A percentile compares a stretch with the other conserved stretches of the same genome.
Conservation (phyloP, 306 rosid species). For the peach (Prunus persica) region Prunus_persica_NCBIv2 NC_034014.1:24276501-24277000, state of each 20-base stretch:
- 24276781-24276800: slow-evolving; percentile 70
- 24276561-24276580: slow-evolving; percentile 87
- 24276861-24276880: no score
- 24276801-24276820: slow-evolving; percentile 46
- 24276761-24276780: slow-evolving; percentile 87
- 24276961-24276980: slow-evolving; percentile 78
- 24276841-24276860: neutral
- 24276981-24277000: slow-evolving; percentile 83
- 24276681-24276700: slow-evolving; percentile 91
- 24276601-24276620: slow-evolving; percentile 75
- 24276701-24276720: slow-evolving; percentile 79
- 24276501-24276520: neutral
- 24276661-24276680: slow-evolving; percentile 59
- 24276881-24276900: no score
- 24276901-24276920: neutral
- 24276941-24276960: slow-evolving; percentile 92
- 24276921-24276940: slow-evolving; percentile 81
- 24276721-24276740: slow-evolving; percentile 98
- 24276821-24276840: neutral
- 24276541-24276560: slow-evolving; percentile 25
- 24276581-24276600: slow-evolving; percentile 88
- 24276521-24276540: neutral
- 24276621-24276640: slow-evolving; percentile 83
- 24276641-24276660: slow-evolving; percentile 73
- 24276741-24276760: slow-evolving; percentile 96